These are phyloP conservation scores for Leccinum disarticulatum DNA, from an alignment of 768 basidiomycete genomes.

Conservation along the genomic window DNA sequence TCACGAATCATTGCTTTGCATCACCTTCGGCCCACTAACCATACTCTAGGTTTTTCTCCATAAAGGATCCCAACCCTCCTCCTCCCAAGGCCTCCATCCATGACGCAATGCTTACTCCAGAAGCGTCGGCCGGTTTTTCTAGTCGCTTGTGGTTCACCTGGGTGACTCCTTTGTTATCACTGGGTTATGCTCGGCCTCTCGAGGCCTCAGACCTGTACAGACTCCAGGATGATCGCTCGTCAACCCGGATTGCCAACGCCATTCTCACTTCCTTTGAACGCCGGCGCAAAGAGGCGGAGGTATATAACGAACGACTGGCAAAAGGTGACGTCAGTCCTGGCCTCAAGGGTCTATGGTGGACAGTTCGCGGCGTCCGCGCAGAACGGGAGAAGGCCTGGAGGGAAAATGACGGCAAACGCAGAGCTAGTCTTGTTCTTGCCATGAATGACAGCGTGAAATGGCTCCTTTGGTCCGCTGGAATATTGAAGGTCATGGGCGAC, in stretches of 20 bases:
- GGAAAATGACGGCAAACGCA: conserved; percentile 58
- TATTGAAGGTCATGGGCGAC: conserved; percentile 61
- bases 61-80: conserved; percentile 28
- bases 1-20: background rate
- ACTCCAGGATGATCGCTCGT: conserved; percentile 60
- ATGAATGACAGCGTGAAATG: conserved; percentile 77
- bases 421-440: conserved; percentile 63
- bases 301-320: conserved; percentile 70
- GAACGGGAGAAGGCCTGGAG: conserved; percentile 65
- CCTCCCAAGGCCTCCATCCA: conserved; percentile 54
- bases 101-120: conserved; percentile 63
- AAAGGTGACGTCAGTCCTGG: conserved; percentile 63
- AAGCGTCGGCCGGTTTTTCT: conserved; percentile 60
- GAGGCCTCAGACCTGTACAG: conserved; percentile 81
- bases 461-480: conserved; percentile 75
- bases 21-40: background rate
- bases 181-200: conserved; percentile 80
- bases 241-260: conserved; percentile 57
- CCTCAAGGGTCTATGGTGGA: conserved; percentile 57
- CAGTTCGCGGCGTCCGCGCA: conserved; percentile 45
- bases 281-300: conserved; percentile 53
- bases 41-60: conserved; percentile 10
- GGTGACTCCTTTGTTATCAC: conserved; percentile 67
- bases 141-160: conserved; percentile 67
- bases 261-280: conserved; percentile 66